Conservation (phyloP, 306 rosid species). For the Styphnolobium japonicum region DNA sequence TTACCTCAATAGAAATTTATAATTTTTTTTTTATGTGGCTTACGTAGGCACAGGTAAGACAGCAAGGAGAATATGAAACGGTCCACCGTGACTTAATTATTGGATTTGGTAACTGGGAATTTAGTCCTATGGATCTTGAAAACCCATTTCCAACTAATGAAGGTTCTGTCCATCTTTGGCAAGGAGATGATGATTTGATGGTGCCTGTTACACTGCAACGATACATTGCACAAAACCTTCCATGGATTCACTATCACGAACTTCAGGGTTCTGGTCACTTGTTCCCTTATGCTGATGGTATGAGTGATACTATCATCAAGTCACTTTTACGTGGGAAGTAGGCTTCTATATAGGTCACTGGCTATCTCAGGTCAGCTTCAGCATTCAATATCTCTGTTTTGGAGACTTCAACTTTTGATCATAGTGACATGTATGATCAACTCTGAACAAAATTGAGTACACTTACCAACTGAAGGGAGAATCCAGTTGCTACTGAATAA, state of each 20-base stretch:
- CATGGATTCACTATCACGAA: slow-evolving; percentile 89
- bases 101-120: slow-evolving; percentile 84
- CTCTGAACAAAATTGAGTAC: background rate
- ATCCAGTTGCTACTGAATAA: slow-evolving; percentile 1
- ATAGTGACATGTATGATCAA: slow-evolving; percentile 13
- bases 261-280: slow-evolving; percentile 72
- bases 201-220: slow-evolving; percentile 60
- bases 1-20: background rate
- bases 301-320: slow-evolving; percentile 47
- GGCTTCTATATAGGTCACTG: slow-evolving; percentile 9
- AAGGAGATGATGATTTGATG: slow-evolving; percentile 70
- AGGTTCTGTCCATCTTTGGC: slow-evolving; percentile 84
- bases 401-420: slow-evolving; percentile 24
- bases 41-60: slow-evolving; percentile 53
- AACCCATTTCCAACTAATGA: slow-evolving; percentile 74
- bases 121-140: slow-evolving; percentile 65
- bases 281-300: slow-evolving; percentile 50
- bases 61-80: slow-evolving; percentile 70
- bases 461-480: slow-evolving; percentile 3
- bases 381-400: slow-evolving; percentile 9
- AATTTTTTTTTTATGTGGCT: slow-evolving; percentile 17
- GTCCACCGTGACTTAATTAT: slow-evolving; percentile 59
- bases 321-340: slow-evolving; percentile 45
- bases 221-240: slow-evolving; percentile 58
- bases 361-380: slow-evolving; percentile 16